Evolutionary conservation across 805 yeast species (phyloP).

Genomic region (Scheffersomyces stipitis): DNA sequence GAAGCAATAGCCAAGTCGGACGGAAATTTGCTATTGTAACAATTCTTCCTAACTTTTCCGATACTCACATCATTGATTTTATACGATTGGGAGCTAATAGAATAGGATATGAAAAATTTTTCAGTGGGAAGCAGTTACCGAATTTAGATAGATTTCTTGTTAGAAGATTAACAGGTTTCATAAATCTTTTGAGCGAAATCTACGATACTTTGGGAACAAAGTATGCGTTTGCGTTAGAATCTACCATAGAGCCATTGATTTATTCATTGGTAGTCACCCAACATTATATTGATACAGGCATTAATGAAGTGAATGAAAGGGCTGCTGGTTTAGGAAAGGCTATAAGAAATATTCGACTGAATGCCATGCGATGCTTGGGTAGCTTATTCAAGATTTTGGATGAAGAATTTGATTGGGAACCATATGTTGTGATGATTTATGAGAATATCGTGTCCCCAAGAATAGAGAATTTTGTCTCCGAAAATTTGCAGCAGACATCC

Average conservation of each 20-base stretch:
- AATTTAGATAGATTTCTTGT: conserved; percentile 21
- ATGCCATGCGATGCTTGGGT: conserved; percentile 64
- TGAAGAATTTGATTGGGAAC: conserved; percentile 53
- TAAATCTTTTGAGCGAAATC: conserved; percentile 58
- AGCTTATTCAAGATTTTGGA: conserved; percentile 56
- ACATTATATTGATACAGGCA: conserved; percentile 23
- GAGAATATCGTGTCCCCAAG: conserved; percentile 60
- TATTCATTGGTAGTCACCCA: conserved; percentile 58
- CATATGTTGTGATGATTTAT: conserved; percentile 50
- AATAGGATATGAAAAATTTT: conserved; percentile 41
- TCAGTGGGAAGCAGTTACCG: conserved; percentile 20
- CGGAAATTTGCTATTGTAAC: conserved; percentile 70
- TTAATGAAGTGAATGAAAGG: conserved; percentile 9
- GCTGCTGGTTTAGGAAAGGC: conserved; percentile 34
- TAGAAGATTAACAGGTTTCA: conserved; percentile 62
- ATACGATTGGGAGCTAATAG: conserved; percentile 60
- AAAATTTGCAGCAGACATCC: conserved; percentile 82
- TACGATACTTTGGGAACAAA: conserved; percentile 59
- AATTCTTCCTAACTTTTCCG: conserved; percentile 56
- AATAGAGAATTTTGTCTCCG: conserved; percentile 64
- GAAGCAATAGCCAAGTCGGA: conserved; percentile 69
- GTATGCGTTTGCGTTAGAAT: conserved; percentile 46
- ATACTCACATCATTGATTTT: conserved; percentile 55
- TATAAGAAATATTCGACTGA: conserved; percentile 61
- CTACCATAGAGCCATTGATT: conserved; percentile 57